Conservation (phyloP, 805 yeast genomes). For the Spencermartinsiella europaea region DNA sequence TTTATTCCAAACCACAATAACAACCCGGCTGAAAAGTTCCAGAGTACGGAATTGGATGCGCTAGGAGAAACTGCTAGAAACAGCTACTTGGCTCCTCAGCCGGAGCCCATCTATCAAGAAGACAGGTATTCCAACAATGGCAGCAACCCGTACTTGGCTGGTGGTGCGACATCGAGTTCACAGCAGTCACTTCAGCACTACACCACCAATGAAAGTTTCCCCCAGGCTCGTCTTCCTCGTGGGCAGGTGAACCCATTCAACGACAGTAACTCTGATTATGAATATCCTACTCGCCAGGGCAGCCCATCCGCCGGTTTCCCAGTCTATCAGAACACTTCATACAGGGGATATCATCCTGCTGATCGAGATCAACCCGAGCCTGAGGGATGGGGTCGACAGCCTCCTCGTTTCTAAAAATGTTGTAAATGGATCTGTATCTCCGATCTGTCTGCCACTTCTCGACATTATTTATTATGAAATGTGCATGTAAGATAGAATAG, state of each 20-base stretch:
- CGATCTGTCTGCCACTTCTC: too few relatives aligned
- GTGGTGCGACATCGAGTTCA: neutral
- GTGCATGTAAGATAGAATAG: neutral
- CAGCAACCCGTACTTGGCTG: constrained; percentile 1
- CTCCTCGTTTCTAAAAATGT: constrained; percentile 7
- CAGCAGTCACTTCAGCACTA: neutral
- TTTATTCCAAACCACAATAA: constrained; percentile 51
- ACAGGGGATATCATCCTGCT: constrained; percentile 20
- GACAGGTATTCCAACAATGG: neutral
- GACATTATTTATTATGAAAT: too few relatives aligned
- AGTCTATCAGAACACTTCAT: constrained; percentile 14
- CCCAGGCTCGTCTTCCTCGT: constrained; percentile 16
- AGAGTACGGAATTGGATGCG: constrained; percentile 57
- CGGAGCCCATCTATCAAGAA: neutral
- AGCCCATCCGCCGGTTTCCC: constrained; percentile 7
- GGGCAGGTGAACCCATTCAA: constrained; percentile 1
- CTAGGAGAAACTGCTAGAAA: constrained; percentile 51
- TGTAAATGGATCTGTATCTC: too few relatives aligned
- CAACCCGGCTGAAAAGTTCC: constrained; percentile 20
- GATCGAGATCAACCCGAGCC: constrained; percentile 1
- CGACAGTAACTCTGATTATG: constrained; percentile 2
- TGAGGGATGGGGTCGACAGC: constrained; percentile 2
- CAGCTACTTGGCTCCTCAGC: constrained; percentile 23
- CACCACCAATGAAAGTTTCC: constrained; percentile 8
- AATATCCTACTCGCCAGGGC: neutral